phyloP scores from a whole-genome alignment of 1,139 yeast genomes.

The Cylindricascospora bacillispora region DNA sequence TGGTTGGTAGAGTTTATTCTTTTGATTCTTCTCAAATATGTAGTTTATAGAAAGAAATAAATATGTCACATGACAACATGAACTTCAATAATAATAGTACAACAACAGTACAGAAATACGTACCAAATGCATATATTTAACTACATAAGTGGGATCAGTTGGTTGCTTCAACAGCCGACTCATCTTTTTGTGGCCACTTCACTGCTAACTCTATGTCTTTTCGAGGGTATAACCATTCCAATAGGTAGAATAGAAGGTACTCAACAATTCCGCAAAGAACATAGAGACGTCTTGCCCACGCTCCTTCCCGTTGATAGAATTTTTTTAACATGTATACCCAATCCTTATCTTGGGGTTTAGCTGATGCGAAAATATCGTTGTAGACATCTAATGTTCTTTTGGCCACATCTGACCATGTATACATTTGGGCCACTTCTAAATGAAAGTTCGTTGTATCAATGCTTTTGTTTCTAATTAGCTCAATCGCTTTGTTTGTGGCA shows the following conservation, averaged over 20 bases:
- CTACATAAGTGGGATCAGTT: no score
- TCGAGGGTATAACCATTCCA: slow-evolving; percentile 64
- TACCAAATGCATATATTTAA: no score
- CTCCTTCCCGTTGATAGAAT: slow-evolving; percentile 57
- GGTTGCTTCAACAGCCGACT: no score
- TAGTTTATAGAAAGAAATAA: no score
- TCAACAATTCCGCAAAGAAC: slow-evolving; percentile 73
- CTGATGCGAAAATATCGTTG: slow-evolving; percentile 30
- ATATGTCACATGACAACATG: no score
- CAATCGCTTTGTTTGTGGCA: slow-evolving; percentile 56
- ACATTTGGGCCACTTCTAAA: slow-evolving; percentile 64
- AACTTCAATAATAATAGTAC: no score
- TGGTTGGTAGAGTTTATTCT: no score
- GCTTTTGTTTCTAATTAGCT: slow-evolving; percentile 38
- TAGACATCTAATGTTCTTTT: slow-evolving; percentile 75
- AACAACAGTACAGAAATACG: no score
- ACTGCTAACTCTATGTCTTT: slow-evolving; percentile 54
- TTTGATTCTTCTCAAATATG: no score
- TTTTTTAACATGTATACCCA: slow-evolving; percentile 41
- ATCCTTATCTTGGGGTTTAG: slow-evolving; percentile 32
- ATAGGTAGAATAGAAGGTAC: slow-evolving; percentile 43
- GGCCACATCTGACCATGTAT: slow-evolving; percentile 90
- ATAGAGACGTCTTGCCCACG: slow-evolving; percentile 75
- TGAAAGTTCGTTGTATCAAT: slow-evolving; percentile 73
- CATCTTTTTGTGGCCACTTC: slow-evolving; percentile 86